Evolutionary conservation across 1,284 basidiomycete species (phyloP), one percentile per base, ranked within the genome.

Genomic region (Rhodotorula glutinis): DNA sequence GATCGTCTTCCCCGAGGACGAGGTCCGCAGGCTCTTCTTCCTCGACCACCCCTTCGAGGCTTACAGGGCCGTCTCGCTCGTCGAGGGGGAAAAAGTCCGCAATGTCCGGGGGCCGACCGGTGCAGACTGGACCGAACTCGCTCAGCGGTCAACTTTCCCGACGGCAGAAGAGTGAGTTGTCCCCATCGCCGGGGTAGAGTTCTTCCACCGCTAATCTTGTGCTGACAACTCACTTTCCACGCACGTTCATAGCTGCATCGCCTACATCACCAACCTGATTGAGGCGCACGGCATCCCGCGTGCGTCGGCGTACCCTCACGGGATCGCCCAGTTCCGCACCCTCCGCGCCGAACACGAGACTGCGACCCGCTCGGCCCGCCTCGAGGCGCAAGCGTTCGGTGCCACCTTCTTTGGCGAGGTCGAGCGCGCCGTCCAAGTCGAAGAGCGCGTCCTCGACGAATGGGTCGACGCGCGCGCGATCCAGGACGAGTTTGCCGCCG

Each of bases 1-100:
- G 16, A 85, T 98, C 66, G 82, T 85, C 57, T 97, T 95, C 78
- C 74, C 89, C 40, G 91, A 94, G 77, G 95, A 98, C 79, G 83
- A 85, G 66, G 82, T 98, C 61, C 86, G 95, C 54, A 83, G 86
- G 62, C 91, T 92, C 78, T 98, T 98, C 83, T 98, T 94, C 82
- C 83, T 84, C 61, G 95, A 98, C 80, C 94, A 97, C 77, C 93
- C 95, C 3, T 98, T 97, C 78, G 94, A 98, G 80, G 88, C 91
- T 2, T 89, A 94, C 78, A 84, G 93, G 51, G 87, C 92, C 3
- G 82, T 84, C 21, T 87, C 85, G 17, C 79, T 98, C 58, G 85
- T 90, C 1, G 95, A 98, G 80, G 76, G 77, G 43, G 75, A 75
- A 65, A 77, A 76, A 30, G 75, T 81, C 53, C 83, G 80, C 44